These are phyloP conservation scores for Cladobotryum mycophilum DNA, from an alignment of 2,329 filamentous ascomycete species.

Conservation along the genomic window DNA sequence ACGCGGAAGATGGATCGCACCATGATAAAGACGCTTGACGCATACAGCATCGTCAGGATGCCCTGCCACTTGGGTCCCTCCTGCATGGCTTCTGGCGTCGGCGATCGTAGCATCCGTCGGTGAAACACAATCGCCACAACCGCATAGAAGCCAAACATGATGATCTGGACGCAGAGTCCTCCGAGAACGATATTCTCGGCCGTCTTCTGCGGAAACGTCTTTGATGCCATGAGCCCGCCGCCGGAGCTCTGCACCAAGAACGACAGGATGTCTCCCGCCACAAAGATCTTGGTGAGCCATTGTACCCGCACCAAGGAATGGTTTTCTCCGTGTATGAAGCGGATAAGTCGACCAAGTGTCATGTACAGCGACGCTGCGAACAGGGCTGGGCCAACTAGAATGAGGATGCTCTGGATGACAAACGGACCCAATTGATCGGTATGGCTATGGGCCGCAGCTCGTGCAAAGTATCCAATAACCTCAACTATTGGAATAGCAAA, in stretches of 20 bases:
- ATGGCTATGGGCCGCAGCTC: too few relatives aligned
- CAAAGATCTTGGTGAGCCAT: conserved; percentile 50
- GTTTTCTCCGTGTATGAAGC: conserved; percentile 29
- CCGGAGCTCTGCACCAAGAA: conserved; percentile 42
- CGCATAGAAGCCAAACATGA: conserved; percentile 52
- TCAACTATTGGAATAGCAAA: too few relatives aligned
- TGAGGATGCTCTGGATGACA: conserved; percentile 35
- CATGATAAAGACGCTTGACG: conserved; percentile 33
- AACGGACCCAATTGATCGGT: conserved; percentile 26
- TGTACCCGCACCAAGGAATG: conserved; percentile 26
- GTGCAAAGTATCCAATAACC: too few relatives aligned
- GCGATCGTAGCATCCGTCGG: conserved; percentile 19
- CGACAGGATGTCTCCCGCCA: conserved; percentile 46
- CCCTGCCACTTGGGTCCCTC: conserved; percentile 25
- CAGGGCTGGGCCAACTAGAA: conserved; percentile 42
- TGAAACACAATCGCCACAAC: conserved; percentile 44
- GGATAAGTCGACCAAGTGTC: conserved; percentile 39
- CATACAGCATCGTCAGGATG: conserved; percentile 32
- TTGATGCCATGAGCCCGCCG: conserved; percentile 32
- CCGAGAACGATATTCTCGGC: conserved; percentile 49
- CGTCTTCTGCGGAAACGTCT: conserved; percentile 10
- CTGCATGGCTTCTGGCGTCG: conserved; percentile 2
- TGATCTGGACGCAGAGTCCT: conserved; percentile 51
- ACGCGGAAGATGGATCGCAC: conserved; percentile 40
- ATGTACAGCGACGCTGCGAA: conserved; percentile 48